Evolutionary conservation across 2,329 filamentous ascomycete species (phyloP), one percentile per base, ranked within the genome.

Genomic region (Drechslerella dactyloides): DNA sequence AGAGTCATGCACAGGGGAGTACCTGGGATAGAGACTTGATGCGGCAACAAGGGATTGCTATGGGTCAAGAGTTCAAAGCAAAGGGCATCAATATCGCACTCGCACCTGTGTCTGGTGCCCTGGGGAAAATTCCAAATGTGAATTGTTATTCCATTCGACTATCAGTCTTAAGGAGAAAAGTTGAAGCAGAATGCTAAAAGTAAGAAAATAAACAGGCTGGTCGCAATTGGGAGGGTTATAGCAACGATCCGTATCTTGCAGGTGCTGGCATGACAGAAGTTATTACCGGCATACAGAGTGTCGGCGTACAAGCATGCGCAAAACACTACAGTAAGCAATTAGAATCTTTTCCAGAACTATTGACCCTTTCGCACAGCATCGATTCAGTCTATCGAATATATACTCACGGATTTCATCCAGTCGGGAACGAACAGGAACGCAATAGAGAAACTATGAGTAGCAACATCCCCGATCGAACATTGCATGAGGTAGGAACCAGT

Each of bases 261-360:
- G 92, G 89, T 58, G 82, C 88, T 74, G 86, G 87, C 60, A 88
- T 93, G 75, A 86, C 86, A 40, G 84, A 90, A 78, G 90, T 89
- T 0, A 84, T 96, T 72, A 84, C 86, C 78, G 92, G 92, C 72
- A 93, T 96, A 50, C 92, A 96, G 78, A 85, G 88, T 77, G 87
- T 88, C 13, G 91, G 91, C 78, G 86, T 93, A 59, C 89, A 96
- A 80, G 91, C 92, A 72, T 92, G 89, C 76, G 89, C 89, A 52
- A 93, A 93, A 83, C 64, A 63, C 19, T 69, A 46, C 42, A 74
- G 58, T 62, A 57, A 30, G 74, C 64, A 74, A 65, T 56, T 56
- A 37, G 2, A 15, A 59, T 10, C 21, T 13, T n/a, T 30, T 64
- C 23, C 65, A 69, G 51, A 90, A 93, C 78, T 89, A 82, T 78